Evolutionary conservation across 345 rosid species (phyloP), one percentile per base, ranked within the genome.

Genomic region (Melaleuca quinquenervia): DNA sequence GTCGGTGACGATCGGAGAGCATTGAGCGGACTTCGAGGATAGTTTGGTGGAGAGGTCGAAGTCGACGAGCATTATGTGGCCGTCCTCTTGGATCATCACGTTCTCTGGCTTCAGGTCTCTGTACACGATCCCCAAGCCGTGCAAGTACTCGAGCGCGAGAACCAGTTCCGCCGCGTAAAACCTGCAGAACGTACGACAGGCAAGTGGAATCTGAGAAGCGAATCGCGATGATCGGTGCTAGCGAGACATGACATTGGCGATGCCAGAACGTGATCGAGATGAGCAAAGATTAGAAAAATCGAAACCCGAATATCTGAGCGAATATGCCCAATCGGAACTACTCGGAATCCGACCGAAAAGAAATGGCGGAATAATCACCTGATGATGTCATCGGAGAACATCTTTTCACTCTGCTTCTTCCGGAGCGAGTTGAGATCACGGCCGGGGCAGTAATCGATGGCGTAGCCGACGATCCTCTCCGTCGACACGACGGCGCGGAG

Each of bases 111-210:
- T 96, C 82, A 96, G 86, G 91, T 96, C 99, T 83, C 99, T 88
- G 88, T 95, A 96, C 0, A 93, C 98, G 41, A 96, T 93, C 48
- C 98, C 98, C 84, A 87, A 60, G 20, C 86, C 87, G 88, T 97
- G 99, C 56, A 97, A 91, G 90, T 95, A 94, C 22, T 95, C 96
- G 88, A 97, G 83, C 76, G 93, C 98, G 2, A 97, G 87, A 52
- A 97, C 95, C 89, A 97, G 86, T 88, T 97, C 98, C 11, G 99
- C 99, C 5, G 97, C 99, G 74, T 94, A 97, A 89, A 97, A 97
- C 87, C 99, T 96, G 87, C 45, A 85, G 82, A 50, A 5, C 8
- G 27, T 45, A 24, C 27, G 22, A 32, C 44, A 29, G 16, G 7
- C 15, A 76, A 83, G 32, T 58, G 51, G 70, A 54, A n/a, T 82